These are phyloP conservation scores for Diaporthe aspalathi DNA, from an alignment of 2,329 filamentous ascomycete species.

Conservation along the genomic window DNA sequence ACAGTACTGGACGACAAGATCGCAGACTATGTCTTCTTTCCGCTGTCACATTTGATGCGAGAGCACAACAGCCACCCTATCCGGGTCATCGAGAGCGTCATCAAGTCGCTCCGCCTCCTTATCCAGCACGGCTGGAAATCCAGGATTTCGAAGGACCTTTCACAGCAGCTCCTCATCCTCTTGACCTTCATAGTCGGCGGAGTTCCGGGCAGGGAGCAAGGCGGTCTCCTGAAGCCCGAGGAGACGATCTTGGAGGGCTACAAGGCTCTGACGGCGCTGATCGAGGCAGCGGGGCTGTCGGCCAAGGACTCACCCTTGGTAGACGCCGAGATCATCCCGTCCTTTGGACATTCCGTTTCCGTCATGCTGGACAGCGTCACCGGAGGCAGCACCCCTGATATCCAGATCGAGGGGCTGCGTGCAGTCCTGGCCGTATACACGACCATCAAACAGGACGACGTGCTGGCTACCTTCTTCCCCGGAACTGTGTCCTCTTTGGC, in stretches of 20 bases:
- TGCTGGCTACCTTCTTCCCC: constrained; percentile 86
- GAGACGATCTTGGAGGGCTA: constrained; percentile 81
- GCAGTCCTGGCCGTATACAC: constrained; percentile 72
- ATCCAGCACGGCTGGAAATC: constrained; percentile 83
- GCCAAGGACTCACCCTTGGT: constrained; percentile 59
- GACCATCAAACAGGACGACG: constrained; percentile 77
- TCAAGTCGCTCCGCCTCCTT: constrained; percentile 80
- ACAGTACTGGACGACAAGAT: constrained; percentile 79
- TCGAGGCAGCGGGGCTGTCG: constrained; percentile 67
- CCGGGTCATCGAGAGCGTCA: constrained; percentile 77
- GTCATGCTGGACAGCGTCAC: constrained; percentile 80
- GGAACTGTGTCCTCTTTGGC: constrained; percentile 86
- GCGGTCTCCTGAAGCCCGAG: constrained; percentile 67
- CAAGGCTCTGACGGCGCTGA: constrained; percentile 74
- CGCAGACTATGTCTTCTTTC: constrained; percentile 95
- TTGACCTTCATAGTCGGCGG: constrained; percentile 85
- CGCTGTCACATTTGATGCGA: constrained; percentile 86
- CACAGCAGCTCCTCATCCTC: constrained; percentile 86
- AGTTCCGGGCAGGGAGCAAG: constrained; percentile 66
- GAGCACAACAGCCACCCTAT: constrained; percentile 78
- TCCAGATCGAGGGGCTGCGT: constrained; percentile 77
- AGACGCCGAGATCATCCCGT: constrained; percentile 73
- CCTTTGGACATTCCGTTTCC: constrained; percentile 84
- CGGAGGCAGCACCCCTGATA: constrained; percentile 71
- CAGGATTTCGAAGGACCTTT: constrained; percentile 76